phyloP scores from a whole-genome alignment of 495 filamentous ascomycete species.

The Darksidea phi region DNA sequence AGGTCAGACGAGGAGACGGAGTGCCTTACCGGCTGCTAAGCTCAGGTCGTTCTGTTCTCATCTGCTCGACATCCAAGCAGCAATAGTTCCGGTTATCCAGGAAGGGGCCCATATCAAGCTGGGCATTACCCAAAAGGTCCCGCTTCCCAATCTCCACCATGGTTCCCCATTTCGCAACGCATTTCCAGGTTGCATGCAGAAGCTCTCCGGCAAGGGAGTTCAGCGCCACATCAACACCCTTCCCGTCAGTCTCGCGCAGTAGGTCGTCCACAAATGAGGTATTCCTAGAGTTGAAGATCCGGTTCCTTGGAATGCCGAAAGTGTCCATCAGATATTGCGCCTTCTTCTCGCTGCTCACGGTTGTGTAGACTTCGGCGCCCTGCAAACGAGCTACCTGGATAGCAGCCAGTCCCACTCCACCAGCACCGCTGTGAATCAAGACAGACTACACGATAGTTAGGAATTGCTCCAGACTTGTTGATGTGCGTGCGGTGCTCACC shows the following conservation, averaged over 20 bases:
- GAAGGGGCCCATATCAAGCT: constrained; percentile 1
- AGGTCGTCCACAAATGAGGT: neutral
- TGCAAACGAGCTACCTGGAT: constrained; percentile 15
- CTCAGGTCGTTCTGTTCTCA: neutral
- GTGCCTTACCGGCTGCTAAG: neutral
- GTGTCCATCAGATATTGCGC: neutral
- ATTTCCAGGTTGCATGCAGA: constrained; percentile 9
- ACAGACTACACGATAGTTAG: neutral
- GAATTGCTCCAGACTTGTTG: neutral
- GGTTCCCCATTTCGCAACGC: constrained; percentile 8
- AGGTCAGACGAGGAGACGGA: neutral
- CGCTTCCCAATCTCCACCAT: constrained; percentile 26
- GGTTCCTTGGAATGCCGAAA: neutral
- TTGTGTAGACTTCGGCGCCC: constrained; percentile 26
- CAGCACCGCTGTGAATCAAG: constrained; percentile 20
- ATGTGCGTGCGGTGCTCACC: neutral
- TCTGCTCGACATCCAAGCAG: neutral
- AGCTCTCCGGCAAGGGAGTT: constrained; percentile 17
- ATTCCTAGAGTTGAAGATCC: constrained; percentile 19
- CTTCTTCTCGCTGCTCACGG: constrained; percentile 19
- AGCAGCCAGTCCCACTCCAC: constrained; percentile 24
- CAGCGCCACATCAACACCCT: constrained; percentile 27
- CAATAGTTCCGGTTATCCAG: neutral
- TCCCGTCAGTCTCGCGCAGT: constrained; percentile 5
- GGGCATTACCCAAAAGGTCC: neutral